Evolutionary conservation across 768 basidiomycete genomes (phyloP).

Genomic region (Tephrocybe sp.): DNA sequence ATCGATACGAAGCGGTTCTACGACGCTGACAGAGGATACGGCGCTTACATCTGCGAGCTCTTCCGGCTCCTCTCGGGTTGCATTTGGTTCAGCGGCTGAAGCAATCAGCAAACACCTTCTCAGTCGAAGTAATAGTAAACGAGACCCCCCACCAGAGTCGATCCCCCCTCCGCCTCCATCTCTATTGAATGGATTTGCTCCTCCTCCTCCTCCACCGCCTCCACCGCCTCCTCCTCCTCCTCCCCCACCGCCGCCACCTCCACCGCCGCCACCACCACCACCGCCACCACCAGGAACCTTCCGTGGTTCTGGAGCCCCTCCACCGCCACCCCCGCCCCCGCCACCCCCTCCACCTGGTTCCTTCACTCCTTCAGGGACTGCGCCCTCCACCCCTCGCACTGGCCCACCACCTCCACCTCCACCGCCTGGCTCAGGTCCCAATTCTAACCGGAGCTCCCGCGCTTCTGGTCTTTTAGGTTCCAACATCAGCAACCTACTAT

Average conservation of each 20-base stretch:
- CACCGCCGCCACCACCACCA: slow-evolving; percentile 5
- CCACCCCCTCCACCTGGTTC: slow-evolving; percentile 32
- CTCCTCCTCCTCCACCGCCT: not conserved
- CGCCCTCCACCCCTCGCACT: slow-evolving; percentile 26
- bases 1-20: slow-evolving; percentile 39
- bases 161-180: slow-evolving; percentile 29
- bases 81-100: slow-evolving; percentile 56
- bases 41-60: slow-evolving; percentile 57
- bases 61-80: slow-evolving; percentile 32
- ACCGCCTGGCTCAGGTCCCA: slow-evolving; percentile 34
- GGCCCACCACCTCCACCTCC: slow-evolving; percentile 39
- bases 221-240: not conserved
- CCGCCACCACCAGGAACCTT: slow-evolving; percentile 35
- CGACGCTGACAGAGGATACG: slow-evolving; percentile 53
- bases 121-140: slow-evolving; percentile 48
- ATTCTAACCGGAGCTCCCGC: slow-evolving; percentile 38
- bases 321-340: slow-evolving; percentile 35
- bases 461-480: slow-evolving; percentile 60
- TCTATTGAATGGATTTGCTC: slow-evolving; percentile 21
- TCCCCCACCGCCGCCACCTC: not conserved
- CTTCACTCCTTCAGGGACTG: slow-evolving; percentile 17
- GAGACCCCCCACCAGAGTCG: slow-evolving; percentile 35
- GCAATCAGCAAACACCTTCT: slow-evolving; percentile 61
- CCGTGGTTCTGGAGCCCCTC: slow-evolving; percentile 26
- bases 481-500: slow-evolving; percentile 55